Evolutionary conservation across 352 stramenopile genomes (phyloP).

Genomic region (Phytophthora europaea): DNA sequence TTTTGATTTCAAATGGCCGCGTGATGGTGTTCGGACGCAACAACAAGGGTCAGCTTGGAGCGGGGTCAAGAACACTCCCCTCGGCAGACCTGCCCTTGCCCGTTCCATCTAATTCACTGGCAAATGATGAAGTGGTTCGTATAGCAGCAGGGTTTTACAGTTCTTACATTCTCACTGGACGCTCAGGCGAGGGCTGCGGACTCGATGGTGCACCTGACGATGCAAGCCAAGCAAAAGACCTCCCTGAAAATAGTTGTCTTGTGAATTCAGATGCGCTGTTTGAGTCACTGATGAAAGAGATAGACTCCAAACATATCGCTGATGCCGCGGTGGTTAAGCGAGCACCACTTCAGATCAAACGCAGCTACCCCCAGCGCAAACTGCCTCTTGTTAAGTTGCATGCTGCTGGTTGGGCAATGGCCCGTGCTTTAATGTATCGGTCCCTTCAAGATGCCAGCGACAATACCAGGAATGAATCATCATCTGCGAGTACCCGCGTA

Average conservation of each 20-base stretch:
- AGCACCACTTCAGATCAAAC: conserved; percentile 58
- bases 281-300: conserved; percentile 90
- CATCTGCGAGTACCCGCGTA: conserved; percentile 25
- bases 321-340: conserved; percentile 19
- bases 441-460: conserved; percentile 51
- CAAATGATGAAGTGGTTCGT: conserved; percentile 85
- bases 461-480: conserved; percentile 16
- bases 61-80: conserved; percentile 77
- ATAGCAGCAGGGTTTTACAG: conserved; percentile 91
- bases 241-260: conserved; percentile 63
- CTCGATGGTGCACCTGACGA: conserved; percentile 46
- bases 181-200: conserved; percentile 54
- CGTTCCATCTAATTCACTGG: conserved; percentile 77
- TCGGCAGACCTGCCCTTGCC: conserved; percentile 85
- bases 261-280: conserved; percentile 83
- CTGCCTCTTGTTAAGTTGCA: conserved; percentile 83
- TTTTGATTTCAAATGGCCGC: conserved; percentile 79
- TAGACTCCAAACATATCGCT: conserved; percentile 61
- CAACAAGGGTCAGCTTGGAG: conserved; percentile 89
- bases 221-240: conserved; percentile 58
- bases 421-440: conserved; percentile 85
- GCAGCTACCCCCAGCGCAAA: conserved; percentile 56
- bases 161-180: conserved; percentile 88
- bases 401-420: conserved; percentile 81
- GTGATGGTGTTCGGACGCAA: conserved; percentile 92